Percentiles rank a stretch among this genome's conserved stretches.
Evolutionary conservation across 208 protist species (phyloP).

Genomic region (Acanthamoeba royreba): DNA sequence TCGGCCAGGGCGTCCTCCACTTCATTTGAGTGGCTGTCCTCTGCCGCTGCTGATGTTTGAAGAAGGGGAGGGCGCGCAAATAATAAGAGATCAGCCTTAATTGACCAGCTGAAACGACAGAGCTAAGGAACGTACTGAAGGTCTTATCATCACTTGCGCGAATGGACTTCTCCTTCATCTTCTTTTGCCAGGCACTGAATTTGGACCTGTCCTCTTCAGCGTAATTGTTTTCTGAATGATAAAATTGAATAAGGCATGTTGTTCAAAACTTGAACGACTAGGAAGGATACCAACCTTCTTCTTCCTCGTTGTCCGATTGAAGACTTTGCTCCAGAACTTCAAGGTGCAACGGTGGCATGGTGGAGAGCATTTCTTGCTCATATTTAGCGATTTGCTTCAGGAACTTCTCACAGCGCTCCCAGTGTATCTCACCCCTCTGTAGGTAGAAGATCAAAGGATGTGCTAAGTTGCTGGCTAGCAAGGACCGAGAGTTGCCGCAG

Average conservation of each 20-base stretch:
- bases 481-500: neutral
- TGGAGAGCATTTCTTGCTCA: constrained; percentile 37
- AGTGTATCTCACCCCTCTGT: constrained; percentile 39
- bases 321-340: constrained; percentile 39
- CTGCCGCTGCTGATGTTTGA: neutral
- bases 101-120: no score
- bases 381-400: constrained; percentile 9
- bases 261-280: neutral
- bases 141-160: neutral
- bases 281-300: neutral
- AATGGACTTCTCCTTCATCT: constrained; percentile 11
- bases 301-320: neutral
- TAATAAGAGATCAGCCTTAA: neutral
- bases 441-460: neutral
- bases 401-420: constrained; percentile 36
- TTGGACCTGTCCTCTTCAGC: neutral
- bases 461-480: neutral
- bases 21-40: neutral
- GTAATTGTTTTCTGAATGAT: neutral
- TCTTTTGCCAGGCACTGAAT: neutral
- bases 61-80: neutral
- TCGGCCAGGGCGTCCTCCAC: constrained; percentile 29
- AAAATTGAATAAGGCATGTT: no score
- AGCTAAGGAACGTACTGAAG: neutral
- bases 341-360: constrained; percentile 31